Conservation (phyloP, 2,329 filamentous ascomycete genomes). For the Monilinia laxa region DNA sequence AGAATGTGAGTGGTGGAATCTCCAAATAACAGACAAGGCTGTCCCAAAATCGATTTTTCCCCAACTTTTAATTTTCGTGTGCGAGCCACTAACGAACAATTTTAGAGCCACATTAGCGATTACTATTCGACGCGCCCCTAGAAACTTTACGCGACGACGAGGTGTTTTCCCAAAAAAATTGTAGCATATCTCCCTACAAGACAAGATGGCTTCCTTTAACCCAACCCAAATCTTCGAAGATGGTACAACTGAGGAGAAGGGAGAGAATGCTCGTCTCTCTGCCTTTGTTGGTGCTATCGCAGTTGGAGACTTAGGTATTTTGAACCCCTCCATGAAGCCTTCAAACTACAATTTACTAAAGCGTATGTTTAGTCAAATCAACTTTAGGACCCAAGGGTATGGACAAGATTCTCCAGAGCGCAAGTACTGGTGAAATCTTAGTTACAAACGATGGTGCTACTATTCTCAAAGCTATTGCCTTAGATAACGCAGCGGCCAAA, state of each 20-base stretch:
- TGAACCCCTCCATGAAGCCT: slow-evolving; percentile 19
- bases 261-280: slow-evolving; percentile 97
- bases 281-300: slow-evolving; percentile 98
- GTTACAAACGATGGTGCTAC: slow-evolving; percentile 99
- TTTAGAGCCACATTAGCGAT: slow-evolving; percentile 24
- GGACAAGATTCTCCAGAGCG: slow-evolving; percentile 66
- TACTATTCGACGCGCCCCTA: slow-evolving; percentile 22
- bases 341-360: slow-evolving; percentile 9
- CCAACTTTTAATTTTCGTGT: slow-evolving; percentile 25
- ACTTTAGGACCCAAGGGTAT: slow-evolving; percentile 97
- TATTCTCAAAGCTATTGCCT: slow-evolving; percentile 95
- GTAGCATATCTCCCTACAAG: slow-evolving; percentile 20
- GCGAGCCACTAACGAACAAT: slow-evolving; percentile 22
- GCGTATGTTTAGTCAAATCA: slow-evolving; percentile 70
- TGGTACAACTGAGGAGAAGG: slow-evolving; percentile 96
- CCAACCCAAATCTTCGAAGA: slow-evolving; percentile 98
- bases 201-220: slow-evolving; percentile 60
- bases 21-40: slow-evolving; percentile 16
- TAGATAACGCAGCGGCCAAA: slow-evolving; percentile 97
- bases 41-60: slow-evolving; percentile 20
- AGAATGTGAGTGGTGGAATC: slow-evolving; percentile 17
- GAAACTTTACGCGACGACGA: slow-evolving; percentile 25
- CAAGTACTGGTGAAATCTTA: slow-evolving; percentile 96
- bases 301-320: slow-evolving; percentile 71
- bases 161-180: slow-evolving; percentile 25